Conservation (phyloP, 495 filamentous ascomycete species). For the Pyrenopolyporus hunteri region DNA sequence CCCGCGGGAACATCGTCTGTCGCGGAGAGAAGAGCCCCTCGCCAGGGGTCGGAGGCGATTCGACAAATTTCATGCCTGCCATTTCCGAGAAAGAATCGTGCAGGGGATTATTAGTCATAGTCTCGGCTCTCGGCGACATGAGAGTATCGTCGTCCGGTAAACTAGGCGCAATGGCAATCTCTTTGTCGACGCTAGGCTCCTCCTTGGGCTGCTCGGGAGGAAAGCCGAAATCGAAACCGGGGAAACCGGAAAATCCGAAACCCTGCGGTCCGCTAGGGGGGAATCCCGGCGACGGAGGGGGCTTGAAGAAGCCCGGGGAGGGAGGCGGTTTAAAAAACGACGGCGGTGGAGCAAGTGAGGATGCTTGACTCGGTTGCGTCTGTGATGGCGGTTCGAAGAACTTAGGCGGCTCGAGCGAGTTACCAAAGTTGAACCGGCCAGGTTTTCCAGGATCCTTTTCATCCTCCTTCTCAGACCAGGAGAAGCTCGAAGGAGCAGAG, state of each 20-base stretch:
- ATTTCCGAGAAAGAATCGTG: constrained; percentile 47
- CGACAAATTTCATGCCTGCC: constrained; percentile 54
- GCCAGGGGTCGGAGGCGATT: constrained; percentile 52
- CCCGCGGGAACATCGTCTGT: constrained; percentile 56
- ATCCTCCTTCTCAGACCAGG: constrained; percentile 55
- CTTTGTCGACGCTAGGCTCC: constrained; percentile 28
- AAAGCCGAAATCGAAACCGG: constrained; percentile 37
- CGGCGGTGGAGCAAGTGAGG: constrained; percentile 38
- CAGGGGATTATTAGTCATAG: constrained; percentile 61
- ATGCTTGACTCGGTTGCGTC: constrained; percentile 12
- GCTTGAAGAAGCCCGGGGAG: constrained; percentile 33
- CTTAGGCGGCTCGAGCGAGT: constrained; percentile 36
- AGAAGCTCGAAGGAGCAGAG: constrained; percentile 61
- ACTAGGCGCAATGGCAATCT: constrained; percentile 38
- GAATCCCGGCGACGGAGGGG: constrained; percentile 49
- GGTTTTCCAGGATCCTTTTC: constrained; percentile 41
- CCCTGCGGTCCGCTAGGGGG: constrained; percentile 34
- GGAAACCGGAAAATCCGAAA: constrained; percentile 47
- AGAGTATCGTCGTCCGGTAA: constrained; percentile 50
- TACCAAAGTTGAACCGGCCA: constrained; percentile 49
- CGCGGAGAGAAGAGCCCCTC: constrained; percentile 58
- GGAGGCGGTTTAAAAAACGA: constrained; percentile 42
- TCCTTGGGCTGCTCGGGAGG: constrained; percentile 30
- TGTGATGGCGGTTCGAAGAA: constrained; percentile 41
- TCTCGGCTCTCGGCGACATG: constrained; percentile 58